A percentile compares a stretch with the other conserved stretches of the same genome.
Evolutionary conservation across 306 rosid genomes (phyloP).

Genomic region (Acacia acuminata): DNA sequence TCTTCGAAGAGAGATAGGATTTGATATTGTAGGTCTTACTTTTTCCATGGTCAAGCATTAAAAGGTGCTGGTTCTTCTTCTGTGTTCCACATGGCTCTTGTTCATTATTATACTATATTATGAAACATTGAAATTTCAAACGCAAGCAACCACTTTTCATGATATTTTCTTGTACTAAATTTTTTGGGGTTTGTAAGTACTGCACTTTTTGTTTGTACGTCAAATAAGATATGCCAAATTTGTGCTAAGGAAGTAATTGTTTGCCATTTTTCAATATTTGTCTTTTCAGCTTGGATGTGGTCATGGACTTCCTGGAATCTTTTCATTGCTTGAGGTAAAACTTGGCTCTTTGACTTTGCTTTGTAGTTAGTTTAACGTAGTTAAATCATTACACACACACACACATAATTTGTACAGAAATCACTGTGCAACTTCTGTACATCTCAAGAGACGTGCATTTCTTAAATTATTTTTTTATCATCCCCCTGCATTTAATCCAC

Average conservation of each 20-base stretch:
- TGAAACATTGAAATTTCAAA: not conserved
- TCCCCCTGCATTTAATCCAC: not conserved
- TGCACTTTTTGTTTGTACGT: not conserved
- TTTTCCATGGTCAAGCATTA: not conserved
- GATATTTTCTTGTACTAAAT: not conserved
- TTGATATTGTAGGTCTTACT: not conserved
- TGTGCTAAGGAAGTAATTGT: not conserved
- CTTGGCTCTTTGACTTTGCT: conserved; percentile 7
- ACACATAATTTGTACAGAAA: not conserved
- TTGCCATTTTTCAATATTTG: conserved; percentile 26
- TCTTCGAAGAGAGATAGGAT: not conserved
- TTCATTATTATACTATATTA: not conserved
- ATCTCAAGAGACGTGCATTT: not conserved
- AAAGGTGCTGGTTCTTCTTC: not conserved
- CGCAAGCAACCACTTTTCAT: not conserved
- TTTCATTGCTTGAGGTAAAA: conserved; percentile 76
- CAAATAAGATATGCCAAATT: not conserved
- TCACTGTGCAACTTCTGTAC: not conserved
- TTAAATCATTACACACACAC: not conserved
- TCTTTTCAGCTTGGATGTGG: conserved; percentile 92
- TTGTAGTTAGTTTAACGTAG: not conserved
- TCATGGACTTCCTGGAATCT: conserved; percentile 94
- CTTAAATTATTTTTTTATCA: not conserved
- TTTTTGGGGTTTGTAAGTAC: not conserved
- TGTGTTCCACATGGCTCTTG: not conserved